These are phyloP conservation scores for Epichloe coenophiala DNA, from an alignment of 2,329 filamentous ascomycete genomes.

Conservation along the genomic window DNA sequence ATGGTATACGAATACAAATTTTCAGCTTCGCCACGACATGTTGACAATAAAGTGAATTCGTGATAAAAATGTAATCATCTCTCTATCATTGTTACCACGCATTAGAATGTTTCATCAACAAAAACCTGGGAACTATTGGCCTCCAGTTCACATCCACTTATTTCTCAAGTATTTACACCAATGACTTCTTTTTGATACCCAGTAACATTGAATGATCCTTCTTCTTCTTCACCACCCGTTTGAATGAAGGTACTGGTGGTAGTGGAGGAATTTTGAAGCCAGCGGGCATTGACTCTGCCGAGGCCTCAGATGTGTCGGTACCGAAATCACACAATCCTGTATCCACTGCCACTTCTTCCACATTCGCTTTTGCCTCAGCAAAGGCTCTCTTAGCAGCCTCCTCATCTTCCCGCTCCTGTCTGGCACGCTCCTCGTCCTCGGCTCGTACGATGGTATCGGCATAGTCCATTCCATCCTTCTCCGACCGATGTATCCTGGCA, in stretches of 20 bases:
- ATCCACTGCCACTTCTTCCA: slow-evolving; percentile 24
- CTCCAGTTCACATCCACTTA: too few species aligned
- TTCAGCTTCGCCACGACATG: not conserved
- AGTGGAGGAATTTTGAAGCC: slow-evolving; percentile 7
- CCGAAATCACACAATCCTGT: not conserved
- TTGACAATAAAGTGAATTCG: too few species aligned
- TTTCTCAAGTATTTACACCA: slow-evolving; percentile 26
- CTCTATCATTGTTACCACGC: too few species aligned
- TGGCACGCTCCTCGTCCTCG: slow-evolving; percentile 45
- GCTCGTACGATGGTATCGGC: slow-evolving; percentile 38
- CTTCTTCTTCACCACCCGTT: slow-evolving; percentile 71
- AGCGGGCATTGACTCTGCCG: slow-evolving; percentile 14
- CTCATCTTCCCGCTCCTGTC: slow-evolving; percentile 68
- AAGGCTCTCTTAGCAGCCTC: slow-evolving; percentile 73
- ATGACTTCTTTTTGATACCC: slow-evolving; percentile 76
- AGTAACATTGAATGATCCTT: slow-evolving; percentile 63
- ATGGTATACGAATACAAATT: not conserved
- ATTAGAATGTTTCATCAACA: too few species aligned
- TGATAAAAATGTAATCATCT: too few species aligned
- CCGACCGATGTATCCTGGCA: slow-evolving; percentile 67
- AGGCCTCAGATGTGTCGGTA: slow-evolving; percentile 7
- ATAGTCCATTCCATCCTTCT: slow-evolving; percentile 52
- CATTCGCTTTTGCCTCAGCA: slow-evolving; percentile 43
- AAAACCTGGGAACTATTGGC: too few species aligned
- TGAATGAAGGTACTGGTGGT: slow-evolving; percentile 45